Percentiles rank a stretch among this genome's conserved stretches.
phyloP scores from a whole-genome alignment of 225 moss, liverwort and hornwort genomes.

The Neckera pumila region DNA sequence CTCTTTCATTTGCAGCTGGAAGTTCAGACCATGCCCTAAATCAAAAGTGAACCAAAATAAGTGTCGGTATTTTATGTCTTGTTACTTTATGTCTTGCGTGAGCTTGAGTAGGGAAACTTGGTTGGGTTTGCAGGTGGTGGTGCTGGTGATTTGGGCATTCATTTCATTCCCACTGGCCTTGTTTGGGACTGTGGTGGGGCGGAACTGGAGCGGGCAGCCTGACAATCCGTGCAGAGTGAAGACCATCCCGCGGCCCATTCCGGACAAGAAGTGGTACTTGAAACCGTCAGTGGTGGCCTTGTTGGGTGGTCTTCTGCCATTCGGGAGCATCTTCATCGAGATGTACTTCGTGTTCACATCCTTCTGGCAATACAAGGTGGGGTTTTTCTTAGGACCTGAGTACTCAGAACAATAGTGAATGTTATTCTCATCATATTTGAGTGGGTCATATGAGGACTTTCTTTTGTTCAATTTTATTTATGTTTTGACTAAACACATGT shows the following conservation, averaged over 20 bases:
- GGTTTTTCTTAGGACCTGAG: neutral
- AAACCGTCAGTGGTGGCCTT: constrained; percentile 79
- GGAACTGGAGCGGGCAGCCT: constrained; percentile 96
- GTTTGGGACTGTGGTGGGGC: constrained; percentile 92
- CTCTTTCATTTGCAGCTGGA: neutral
- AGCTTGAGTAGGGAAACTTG: neutral
- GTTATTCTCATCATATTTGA: neutral
- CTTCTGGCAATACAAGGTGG: constrained; percentile 98
- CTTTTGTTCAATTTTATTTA: neutral
- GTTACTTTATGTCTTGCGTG: neutral
- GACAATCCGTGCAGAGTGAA: constrained; percentile 99
- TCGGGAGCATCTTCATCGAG: constrained; percentile 99
- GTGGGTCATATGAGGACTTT: neutral
- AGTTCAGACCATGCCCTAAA: neutral
- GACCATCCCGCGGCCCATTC: constrained; percentile 94
- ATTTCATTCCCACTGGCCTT: constrained; percentile 95
- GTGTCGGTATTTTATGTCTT: neutral
- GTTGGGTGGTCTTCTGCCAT: constrained; percentile 87
- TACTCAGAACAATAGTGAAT: neutral
- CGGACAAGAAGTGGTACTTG: constrained; percentile 97
- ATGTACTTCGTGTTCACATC: constrained; percentile 99
- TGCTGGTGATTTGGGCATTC: constrained; percentile 95
- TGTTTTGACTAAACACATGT: neutral
- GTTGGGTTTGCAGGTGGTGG: constrained; percentile 54
- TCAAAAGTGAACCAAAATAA: neutral